Percentiles rank a stretch among this genome's conserved stretches.
These are phyloP conservation scores for Schizophyllum amplum DNA, from an alignment of 1,284 basidiomycete species.

Conservation along the genomic window DNA sequence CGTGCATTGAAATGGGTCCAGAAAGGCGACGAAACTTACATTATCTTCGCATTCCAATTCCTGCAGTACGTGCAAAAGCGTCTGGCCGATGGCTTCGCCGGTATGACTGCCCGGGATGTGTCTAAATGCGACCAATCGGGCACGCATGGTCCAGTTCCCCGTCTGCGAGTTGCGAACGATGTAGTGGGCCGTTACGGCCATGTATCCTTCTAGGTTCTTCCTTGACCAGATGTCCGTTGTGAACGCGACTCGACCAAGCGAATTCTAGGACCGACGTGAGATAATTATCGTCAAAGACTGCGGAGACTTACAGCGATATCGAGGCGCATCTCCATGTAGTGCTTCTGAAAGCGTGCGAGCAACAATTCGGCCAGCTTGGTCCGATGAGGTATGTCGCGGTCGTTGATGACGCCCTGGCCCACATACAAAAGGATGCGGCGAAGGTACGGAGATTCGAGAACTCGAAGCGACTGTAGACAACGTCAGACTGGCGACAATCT, in stretches of 20 bases:
- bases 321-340: slow-evolving; percentile 11
- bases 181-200: slow-evolving; percentile 21
- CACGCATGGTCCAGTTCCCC: slow-evolving; percentile 9
- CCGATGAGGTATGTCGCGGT: slow-evolving; percentile 18
- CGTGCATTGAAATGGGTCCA: not conserved
- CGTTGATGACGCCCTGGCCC: slow-evolving; percentile 12
- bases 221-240: slow-evolving; percentile 23
- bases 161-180: slow-evolving; percentile 1
- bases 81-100: slow-evolving; percentile 13
- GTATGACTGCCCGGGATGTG: slow-evolving; percentile 11
- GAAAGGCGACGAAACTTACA: not conserved
- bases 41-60: slow-evolving; percentile 11
- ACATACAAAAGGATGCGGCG: slow-evolving; percentile 21
- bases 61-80: slow-evolving; percentile 10
- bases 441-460: slow-evolving; percentile 21
- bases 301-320: slow-evolving; percentile 15
- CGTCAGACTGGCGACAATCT: slow-evolving; percentile 1
- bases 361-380: slow-evolving; percentile 18
- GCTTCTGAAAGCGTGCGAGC: slow-evolving; percentile 10
- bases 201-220: slow-evolving; percentile 16
- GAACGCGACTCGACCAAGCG: slow-evolving; percentile 17
- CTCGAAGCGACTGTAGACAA: slow-evolving; percentile 18
- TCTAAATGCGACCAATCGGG: slow-evolving; percentile 15
- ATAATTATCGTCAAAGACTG: not conserved
- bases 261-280: slow-evolving; percentile 11